A percentile compares a stretch with the other conserved stretches of the same genome.
phyloP scores from a whole-genome alignment of 306 rosid species.

The Leucaena leucocephala region DNA sequence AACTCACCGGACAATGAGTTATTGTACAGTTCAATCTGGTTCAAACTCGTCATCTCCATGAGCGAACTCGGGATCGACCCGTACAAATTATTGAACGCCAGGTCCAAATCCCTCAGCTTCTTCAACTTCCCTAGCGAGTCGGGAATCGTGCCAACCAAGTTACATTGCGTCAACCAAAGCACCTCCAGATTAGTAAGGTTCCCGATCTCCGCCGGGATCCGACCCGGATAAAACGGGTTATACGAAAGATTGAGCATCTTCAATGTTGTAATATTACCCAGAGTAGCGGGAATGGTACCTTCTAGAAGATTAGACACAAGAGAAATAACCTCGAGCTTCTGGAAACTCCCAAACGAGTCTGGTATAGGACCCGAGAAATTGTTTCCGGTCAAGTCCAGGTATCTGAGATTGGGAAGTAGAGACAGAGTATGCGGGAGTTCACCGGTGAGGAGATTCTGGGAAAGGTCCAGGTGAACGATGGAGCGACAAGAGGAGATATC shows the following conservation, averaged over 20 bases:
- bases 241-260: slow-evolving; percentile 85
- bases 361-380: slow-evolving; percentile 85
- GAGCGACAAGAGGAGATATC: slow-evolving; percentile 50
- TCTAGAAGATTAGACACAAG: slow-evolving; percentile 68
- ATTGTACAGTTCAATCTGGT: slow-evolving; percentile 80
- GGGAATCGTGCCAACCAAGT: slow-evolving; percentile 73
- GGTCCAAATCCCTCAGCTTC: slow-evolving; percentile 64
- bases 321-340: slow-evolving; percentile 66
- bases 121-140: slow-evolving; percentile 59
- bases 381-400: slow-evolving; percentile 81
- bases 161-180: slow-evolving; percentile 74
- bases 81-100: slow-evolving; percentile 61
- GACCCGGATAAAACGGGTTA: slow-evolving; percentile 81
- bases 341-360: slow-evolving; percentile 51
- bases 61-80: slow-evolving; percentile 72
- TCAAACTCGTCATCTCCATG: slow-evolving; percentile 51
- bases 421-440: slow-evolving; percentile 58
- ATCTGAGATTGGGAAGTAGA: slow-evolving; percentile 48
- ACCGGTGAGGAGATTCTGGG: slow-evolving; percentile 86
- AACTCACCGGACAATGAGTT: slow-evolving; percentile 78
- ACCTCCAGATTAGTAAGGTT: slow-evolving; percentile 73
- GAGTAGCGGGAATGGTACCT: slow-evolving; percentile 57
- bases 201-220: slow-evolving; percentile 71
- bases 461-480: slow-evolving; percentile 70
- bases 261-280: slow-evolving; percentile 59